Conservation (phyloP, 805 yeast species). For the Candida silvatica region DNA sequence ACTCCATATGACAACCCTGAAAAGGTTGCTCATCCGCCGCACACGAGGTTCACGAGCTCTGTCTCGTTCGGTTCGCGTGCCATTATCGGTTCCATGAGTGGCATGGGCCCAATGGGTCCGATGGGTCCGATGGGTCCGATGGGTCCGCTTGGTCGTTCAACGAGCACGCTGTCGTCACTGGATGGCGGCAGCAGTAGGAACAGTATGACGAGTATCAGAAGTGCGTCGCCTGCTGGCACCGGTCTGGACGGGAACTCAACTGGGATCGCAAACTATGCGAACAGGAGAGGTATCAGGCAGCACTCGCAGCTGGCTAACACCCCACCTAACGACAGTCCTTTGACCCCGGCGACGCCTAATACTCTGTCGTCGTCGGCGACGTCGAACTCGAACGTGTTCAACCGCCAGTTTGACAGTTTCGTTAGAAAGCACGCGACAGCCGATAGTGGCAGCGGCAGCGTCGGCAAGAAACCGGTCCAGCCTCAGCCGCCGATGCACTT, state of each 20-base stretch:
- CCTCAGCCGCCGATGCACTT: background rate
- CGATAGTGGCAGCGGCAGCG: background rate
- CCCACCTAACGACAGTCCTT: conserved; percentile 5
- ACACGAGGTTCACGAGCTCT: conserved; percentile 6
- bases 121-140: too few relatives aligned
- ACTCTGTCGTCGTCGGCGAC: conserved; percentile 10
- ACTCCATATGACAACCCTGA: conserved; percentile 29
- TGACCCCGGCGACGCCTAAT: conserved; percentile 2
- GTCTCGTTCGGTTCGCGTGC: conserved; percentile 12
- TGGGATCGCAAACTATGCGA: conserved; percentile 10
- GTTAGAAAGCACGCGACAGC: background rate
- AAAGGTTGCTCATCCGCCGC: background rate
- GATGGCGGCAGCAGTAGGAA: conserved; percentile 16
- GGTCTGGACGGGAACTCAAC: too few relatives aligned
- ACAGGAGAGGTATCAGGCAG: conserved; percentile 20
- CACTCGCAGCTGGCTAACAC: conserved; percentile 1
- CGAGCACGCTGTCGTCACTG: conserved; percentile 17
- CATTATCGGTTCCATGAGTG: conserved; percentile 10
- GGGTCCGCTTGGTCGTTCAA: conserved; percentile 16
- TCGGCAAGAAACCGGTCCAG: background rate
- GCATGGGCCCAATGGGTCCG: too few relatives aligned
- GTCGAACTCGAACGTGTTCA: conserved; percentile 12
- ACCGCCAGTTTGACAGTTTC: conserved; percentile 12
- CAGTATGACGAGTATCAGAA: conserved; percentile 11
- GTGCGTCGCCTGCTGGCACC: background rate